Evolutionary conservation across 192 early-diverging fungal genomes (phyloP), one percentile per base, ranked within the genome.

Genomic region (Podila epigama): DNA sequence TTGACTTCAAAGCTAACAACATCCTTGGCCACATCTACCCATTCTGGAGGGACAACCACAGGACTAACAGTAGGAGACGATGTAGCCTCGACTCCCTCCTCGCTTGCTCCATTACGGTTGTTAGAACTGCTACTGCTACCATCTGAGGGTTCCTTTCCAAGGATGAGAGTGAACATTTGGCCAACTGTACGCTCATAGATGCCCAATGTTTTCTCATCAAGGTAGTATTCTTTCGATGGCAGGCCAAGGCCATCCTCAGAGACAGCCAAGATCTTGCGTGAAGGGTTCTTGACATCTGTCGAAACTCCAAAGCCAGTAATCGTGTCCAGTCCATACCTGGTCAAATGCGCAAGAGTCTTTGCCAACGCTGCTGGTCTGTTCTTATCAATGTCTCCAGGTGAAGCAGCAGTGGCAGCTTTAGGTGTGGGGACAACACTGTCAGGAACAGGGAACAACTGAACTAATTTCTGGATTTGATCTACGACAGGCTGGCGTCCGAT

Each of bases 161-260:
- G 33, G 8, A 87, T 53, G 2, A 68, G 32, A 13, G 58, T 35
- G 32, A 89, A 52, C 35, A 85, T 71, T 12, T 81, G 66, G 1
- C 60, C 34, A 13, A 89, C 52, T n/a, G 70, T 80, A 29, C 32
- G 33, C 52, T 81, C 41, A 34, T 87, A 90, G 11, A 66, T 58
- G 15, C 39, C 54, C 10, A 84, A 29, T 7, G 75, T 73, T 4
- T 79, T 58, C n/a, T 60, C 18, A 18, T 91, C 79, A 36, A 75
- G 51, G 72, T 92, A 92, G 51, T 91, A 91, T 29, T 90, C 86
- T 42, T 85, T 89, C 15, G 87, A 84, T 25, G 90, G 90, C 36
- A 89, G 63, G 22, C 70, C 81, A 8, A 90, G 60, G 1, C 84
- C 87, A 16, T 58, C 63, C 58, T 91, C 87, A 6, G 18, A 27